Percentiles rank a stretch among this genome's conserved stretches.
phyloP scores from a whole-genome alignment of 2,329 filamentous ascomycete species.

The Colletotrichum sublineola region DNA sequence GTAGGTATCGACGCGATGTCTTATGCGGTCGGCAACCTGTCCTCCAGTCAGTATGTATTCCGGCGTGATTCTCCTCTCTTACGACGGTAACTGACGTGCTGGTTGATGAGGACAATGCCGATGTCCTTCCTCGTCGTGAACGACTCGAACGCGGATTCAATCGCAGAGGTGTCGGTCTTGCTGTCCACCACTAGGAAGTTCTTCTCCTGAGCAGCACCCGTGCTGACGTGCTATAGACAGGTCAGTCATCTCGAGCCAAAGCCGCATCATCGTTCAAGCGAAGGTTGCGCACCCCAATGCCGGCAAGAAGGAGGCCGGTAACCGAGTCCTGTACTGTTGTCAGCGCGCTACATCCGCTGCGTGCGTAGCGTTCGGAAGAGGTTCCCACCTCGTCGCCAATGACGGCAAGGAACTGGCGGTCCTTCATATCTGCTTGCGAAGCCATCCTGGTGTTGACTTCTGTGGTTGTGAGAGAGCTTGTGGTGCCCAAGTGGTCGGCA shows the following conservation, averaged over 20 bases:
- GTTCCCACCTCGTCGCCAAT: constrained; percentile 92
- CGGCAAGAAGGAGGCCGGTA: constrained; percentile 93
- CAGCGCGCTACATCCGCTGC: constrained; percentile 44
- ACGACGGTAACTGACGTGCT: constrained; percentile 77
- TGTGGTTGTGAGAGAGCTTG: constrained; percentile 39
- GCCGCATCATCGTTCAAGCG: neutral
- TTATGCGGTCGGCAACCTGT: constrained; percentile 93
- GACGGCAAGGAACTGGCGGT: constrained; percentile 95
- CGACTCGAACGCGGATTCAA: constrained; percentile 89
- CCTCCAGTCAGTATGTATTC: constrained; percentile 43
- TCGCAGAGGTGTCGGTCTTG: constrained; percentile 90
- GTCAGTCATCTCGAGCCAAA: constrained; percentile 9
- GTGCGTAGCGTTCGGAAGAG: constrained; percentile 46
- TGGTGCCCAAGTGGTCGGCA: constrained; percentile 29
- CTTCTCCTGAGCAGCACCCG: constrained; percentile 89
- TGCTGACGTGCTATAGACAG: constrained; percentile 82
- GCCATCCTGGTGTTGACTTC: constrained; percentile 55
- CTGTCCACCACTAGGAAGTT: constrained; percentile 97
- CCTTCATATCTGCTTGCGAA: constrained; percentile 75
- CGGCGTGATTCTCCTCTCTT: neutral
- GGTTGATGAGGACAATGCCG: constrained; percentile 95
- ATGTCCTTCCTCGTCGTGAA: constrained; percentile 97
- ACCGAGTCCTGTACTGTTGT: constrained; percentile 81
- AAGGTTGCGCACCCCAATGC: constrained; percentile 80
- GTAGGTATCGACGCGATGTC: constrained; percentile 90